Base-by-base conservation (phyloP, 768 basidiomycete species). In the Amanita inopinata region DNA sequence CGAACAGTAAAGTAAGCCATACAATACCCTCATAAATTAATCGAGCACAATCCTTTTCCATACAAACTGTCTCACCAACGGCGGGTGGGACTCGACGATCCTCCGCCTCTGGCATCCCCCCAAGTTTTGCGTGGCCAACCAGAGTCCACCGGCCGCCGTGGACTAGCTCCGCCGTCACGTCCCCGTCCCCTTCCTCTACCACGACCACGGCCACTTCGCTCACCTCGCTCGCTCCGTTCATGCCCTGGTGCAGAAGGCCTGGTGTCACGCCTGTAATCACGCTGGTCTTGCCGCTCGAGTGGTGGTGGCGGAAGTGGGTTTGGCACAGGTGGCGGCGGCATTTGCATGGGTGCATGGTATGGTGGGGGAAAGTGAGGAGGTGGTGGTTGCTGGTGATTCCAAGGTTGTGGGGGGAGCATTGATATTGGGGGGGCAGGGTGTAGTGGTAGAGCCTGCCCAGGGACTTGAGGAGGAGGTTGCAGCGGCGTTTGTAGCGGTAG, bases 51-150 rank as follows among this genome's bases (percentile, higher is more conserved):
- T 33, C 35, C 28, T 31, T 23, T 27, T 38, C 37, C 37, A 27
- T 17, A 5, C 27, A 15, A 23, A 15, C 23, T 27, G 15, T 33
- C 1, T 33, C 10, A 49, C 52, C 52, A 53, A 30, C 42, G 45
- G n/a, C 51, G 53, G n/a, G 50, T 43, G 5, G 56, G 56, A 38
- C 60, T 55, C 14, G 52, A 50, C 7, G 48, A 46, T 17, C 53
- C 49, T 30, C 57, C 52, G 27, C 46, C 53, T 31, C 38, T 40
- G 36, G 55, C 56, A 19, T 61, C 57, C 42, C 56, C 58, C 48
- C 61, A 61, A n/a, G 62, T 58, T 44, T 61, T 60, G 33, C 74
- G 67, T 33, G 72, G 71, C 78, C 78, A 81, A 1, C 76, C 76
- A 23, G 74, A 67, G 51, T 83, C 80, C 12, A 71, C 60, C 25